Conservation (phyloP, 1,139 yeast genomes). For the Hanseniaspora sp. region DNA sequence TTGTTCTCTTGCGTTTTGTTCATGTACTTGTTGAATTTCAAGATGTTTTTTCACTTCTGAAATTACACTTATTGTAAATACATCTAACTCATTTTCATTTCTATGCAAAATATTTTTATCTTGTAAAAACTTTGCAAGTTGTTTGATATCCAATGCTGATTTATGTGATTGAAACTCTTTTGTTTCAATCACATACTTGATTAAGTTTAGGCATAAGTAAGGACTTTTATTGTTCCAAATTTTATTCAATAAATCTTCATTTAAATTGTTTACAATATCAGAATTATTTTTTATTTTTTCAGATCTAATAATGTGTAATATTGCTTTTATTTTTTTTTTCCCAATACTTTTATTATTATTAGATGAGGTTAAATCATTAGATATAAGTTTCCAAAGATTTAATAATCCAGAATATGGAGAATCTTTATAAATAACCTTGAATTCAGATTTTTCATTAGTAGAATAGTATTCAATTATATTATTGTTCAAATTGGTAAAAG, state of each 20-base stretch:
- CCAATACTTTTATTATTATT: neutral
- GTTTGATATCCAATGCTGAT: neutral
- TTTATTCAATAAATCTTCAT: neutral
- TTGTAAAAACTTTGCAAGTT: neutral
- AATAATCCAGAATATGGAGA: conserved; percentile 5
- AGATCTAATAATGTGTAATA: neutral
- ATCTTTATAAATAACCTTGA: neutral
- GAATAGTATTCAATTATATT: neutral
- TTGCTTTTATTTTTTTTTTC: neutral
- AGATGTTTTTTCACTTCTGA: neutral
- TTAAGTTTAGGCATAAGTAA: conserved; percentile 3
- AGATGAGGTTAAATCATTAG: neutral
- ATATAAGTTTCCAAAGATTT: neutral
- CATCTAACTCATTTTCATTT: conserved; percentile 3
- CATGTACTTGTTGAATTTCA: conserved; percentile 17
- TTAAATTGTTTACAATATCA: neutral
- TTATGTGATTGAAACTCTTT: neutral
- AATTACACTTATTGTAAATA: neutral
- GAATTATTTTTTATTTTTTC: neutral
- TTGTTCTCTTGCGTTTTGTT: conserved; percentile 14
- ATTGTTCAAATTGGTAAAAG: neutral
- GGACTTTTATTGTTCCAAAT: conserved; percentile 12
- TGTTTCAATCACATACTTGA: neutral
- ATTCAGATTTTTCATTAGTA: neutral
- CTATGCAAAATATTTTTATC: neutral